Percentiles rank a stretch among this genome's conserved stretches.
Conservation (phyloP, 75 land plant species). For the Pseudotsuga menziesii region DNA sequence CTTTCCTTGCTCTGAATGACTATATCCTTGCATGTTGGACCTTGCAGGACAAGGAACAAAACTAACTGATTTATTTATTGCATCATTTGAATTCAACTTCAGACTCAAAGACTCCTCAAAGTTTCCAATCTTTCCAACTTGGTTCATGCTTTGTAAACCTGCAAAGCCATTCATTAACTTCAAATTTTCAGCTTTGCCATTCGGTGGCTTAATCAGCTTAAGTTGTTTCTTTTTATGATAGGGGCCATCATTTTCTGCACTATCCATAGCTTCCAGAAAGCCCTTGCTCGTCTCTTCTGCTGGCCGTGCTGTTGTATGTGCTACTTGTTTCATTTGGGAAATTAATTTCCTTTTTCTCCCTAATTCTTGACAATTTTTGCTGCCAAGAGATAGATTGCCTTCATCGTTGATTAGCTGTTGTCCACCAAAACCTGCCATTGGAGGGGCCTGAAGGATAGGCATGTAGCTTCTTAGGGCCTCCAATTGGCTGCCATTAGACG, state of each 20-base stretch:
- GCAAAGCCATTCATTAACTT: neutral
- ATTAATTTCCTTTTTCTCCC: neutral
- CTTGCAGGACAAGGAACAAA: neutral
- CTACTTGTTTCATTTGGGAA: neutral
- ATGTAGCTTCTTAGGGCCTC: slow-evolving; percentile 5
- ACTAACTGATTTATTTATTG: neutral
- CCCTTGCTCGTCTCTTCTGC: neutral
- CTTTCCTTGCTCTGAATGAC: neutral
- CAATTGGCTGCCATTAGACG: neutral
- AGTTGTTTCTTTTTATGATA: neutral
- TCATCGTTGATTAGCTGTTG: neutral
- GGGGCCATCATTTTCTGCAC: neutral
- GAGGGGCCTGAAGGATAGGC: neutral
- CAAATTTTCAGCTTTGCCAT: neutral
- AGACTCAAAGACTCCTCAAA: neutral
- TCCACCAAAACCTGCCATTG: neutral
- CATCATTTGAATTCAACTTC: neutral
- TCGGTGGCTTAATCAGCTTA: neutral
- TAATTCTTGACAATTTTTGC: neutral
- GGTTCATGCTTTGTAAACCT: neutral
- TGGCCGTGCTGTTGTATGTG: neutral
- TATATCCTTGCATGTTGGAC: neutral
- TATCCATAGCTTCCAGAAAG: neutral
- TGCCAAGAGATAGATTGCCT: neutral
- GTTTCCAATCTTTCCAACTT: neutral